Evolutionary conservation across 306 rosid species (phyloP).

Genomic region (Quercus variabilis): DNA sequence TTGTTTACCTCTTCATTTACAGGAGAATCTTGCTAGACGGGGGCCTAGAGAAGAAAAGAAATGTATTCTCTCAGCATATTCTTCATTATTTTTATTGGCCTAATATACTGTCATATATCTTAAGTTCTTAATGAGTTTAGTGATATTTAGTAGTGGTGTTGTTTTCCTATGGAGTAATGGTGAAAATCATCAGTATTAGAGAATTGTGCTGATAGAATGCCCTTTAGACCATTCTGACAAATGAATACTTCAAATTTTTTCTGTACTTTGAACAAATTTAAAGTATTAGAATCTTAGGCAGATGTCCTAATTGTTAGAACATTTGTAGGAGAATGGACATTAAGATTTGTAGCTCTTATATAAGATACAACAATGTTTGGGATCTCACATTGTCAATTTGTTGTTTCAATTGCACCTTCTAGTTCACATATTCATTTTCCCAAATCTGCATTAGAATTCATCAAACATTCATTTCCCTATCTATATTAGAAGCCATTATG

Average conservation of each 20-base stretch:
- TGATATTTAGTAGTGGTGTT: neutral
- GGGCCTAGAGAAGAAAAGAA: constrained; percentile 45
- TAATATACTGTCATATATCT: neutral
- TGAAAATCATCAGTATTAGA: neutral
- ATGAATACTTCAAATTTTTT: neutral
- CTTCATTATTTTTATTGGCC: constrained; percentile 1
- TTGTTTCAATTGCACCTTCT: neutral
- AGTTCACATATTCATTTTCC: neutral
- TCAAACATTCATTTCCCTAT: neutral
- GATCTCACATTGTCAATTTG: neutral
- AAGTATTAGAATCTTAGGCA: neutral
- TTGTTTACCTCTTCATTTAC: constrained; percentile 30
- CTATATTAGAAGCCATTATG: neutral
- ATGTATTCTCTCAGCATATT: constrained; percentile 39
- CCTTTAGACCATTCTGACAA: neutral
- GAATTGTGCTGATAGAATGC: neutral
- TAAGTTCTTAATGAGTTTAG: neutral
- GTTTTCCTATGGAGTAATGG: neutral
- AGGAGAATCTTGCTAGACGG: constrained; percentile 46
- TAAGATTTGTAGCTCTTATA: neutral
- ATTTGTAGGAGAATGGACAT: neutral
- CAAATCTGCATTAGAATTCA: neutral
- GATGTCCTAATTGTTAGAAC: neutral
- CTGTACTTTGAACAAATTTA: no score
- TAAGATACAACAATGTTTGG: neutral